These are phyloP conservation scores for Aspergillus sojae DNA, from an alignment of 2,329 filamentous ascomycete species.

Conservation along the genomic window DNA sequence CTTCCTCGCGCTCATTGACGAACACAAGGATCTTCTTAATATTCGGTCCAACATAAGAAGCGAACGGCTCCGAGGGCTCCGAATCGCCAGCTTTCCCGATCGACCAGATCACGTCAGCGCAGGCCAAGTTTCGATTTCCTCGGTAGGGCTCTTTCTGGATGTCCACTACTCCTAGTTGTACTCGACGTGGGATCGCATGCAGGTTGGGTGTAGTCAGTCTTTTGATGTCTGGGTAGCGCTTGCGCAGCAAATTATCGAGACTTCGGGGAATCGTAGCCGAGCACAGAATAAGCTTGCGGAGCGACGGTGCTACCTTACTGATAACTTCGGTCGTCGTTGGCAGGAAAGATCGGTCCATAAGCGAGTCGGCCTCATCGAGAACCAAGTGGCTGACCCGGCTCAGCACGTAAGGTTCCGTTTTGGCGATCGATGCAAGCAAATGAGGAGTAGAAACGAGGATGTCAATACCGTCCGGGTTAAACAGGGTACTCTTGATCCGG, in stretches of 20 bases:
- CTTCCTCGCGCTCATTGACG: conserved; percentile 92
- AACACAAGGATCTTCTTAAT: conserved; percentile 90
- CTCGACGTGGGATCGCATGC: conserved; percentile 90
- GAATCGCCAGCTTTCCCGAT: conserved; percentile 76
- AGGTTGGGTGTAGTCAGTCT: conserved; percentile 93
- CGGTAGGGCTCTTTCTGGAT: conserved; percentile 90
- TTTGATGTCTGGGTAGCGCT: conserved; percentile 77
- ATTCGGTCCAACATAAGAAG: conserved; percentile 51
- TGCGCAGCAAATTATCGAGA: conserved; percentile 80
- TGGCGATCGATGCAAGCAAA: conserved; percentile 81
- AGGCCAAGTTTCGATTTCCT: conserved; percentile 90
- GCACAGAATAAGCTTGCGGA: conserved; percentile 87
- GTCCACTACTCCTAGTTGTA: conserved; percentile 91
- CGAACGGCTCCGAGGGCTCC: conserved; percentile 34
- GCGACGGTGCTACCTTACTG: conserved; percentile 75
- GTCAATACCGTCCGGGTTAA: conserved; percentile 79
- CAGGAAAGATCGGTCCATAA: conserved; percentile 90
- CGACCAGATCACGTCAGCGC: conserved; percentile 91
- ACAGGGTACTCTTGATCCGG: conserved; percentile 82
- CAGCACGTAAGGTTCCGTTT: conserved; percentile 87
- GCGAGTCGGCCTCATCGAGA: conserved; percentile 92
- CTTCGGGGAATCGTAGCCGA: conserved; percentile 93
- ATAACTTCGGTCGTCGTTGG: conserved; percentile 81
- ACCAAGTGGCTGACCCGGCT: conserved; percentile 88
- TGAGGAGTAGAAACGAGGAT: conserved; percentile 87